Conservation (phyloP, 441 rosid genomes). For the Daphne laureola region DNA sequence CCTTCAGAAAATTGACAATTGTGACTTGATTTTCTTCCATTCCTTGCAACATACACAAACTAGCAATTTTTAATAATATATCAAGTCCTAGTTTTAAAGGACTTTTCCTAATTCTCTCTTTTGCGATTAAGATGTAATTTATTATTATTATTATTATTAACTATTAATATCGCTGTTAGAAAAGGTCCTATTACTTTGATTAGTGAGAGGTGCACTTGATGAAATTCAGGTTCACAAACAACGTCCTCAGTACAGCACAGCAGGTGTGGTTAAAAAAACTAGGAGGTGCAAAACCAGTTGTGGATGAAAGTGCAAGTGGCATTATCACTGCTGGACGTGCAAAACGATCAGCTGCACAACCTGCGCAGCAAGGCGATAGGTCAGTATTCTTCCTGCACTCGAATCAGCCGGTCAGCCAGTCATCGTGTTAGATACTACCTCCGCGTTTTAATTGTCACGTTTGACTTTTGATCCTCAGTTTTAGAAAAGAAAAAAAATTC, state of each 20-base stretch:
- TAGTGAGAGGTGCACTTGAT: constrained; percentile 6
- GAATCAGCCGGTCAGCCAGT: neutral
- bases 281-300: constrained; percentile 87
- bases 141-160: too few relatives aligned
- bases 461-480: too few relatives aligned
- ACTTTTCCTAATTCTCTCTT: too few relatives aligned
- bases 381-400: constrained; percentile 15
- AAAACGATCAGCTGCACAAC: constrained; percentile 69
- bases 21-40: neutral
- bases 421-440: too few relatives aligned
- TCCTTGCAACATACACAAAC: neutral
- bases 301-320: constrained; percentile 68
- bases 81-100: neutral
- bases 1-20: too few relatives aligned
- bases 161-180: too few relatives aligned
- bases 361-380: constrained; percentile 67
- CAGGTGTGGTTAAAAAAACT: constrained; percentile 89
- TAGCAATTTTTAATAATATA: neutral
- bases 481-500: too few relatives aligned
- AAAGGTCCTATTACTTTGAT: neutral
- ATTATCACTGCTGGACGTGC: constrained; percentile 89
- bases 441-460: too few relatives aligned
- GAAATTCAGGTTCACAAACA: constrained; percentile 77
- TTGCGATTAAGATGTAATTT: too few relatives aligned
- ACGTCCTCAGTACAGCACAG: constrained; percentile 89